phyloP scores from a whole-genome alignment of 2,329 filamentous ascomycete genomes.

The Fusarium sp. region DNA sequence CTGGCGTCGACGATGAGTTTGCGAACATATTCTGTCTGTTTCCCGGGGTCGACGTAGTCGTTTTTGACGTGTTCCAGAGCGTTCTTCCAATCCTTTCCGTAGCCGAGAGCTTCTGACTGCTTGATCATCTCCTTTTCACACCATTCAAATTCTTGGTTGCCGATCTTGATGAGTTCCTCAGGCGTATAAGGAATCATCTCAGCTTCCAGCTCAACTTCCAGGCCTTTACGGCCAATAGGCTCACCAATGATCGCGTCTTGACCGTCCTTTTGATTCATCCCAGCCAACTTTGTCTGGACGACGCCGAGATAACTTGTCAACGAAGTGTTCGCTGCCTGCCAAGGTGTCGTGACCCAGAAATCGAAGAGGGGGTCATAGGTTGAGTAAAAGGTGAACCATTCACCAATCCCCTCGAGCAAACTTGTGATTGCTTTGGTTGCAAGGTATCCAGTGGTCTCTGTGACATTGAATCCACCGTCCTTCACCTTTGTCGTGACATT shows the following conservation, averaged over 20 bases:
- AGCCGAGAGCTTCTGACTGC: slow-evolving; percentile 27
- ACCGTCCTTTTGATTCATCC: slow-evolving; percentile 21
- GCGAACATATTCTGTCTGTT: slow-evolving; percentile 28
- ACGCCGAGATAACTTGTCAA: slow-evolving; percentile 8
- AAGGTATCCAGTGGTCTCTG: slow-evolving; percentile 28
- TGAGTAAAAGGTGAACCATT: slow-evolving; percentile 36
- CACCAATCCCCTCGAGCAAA: slow-evolving; percentile 14
- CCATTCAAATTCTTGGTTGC: slow-evolving; percentile 35
- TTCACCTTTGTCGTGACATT: slow-evolving; percentile 23
- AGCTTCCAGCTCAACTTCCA: slow-evolving; percentile 33
- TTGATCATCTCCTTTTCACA: slow-evolving; percentile 39
- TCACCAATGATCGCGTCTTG: slow-evolving; percentile 25
- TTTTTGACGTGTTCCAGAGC: slow-evolving; percentile 35
- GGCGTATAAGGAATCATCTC: slow-evolving; percentile 37
- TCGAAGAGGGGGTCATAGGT: slow-evolving; percentile 36
- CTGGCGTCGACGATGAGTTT: slow-evolving; percentile 34
- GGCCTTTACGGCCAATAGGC: slow-evolving; percentile 26
- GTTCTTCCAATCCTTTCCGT: slow-evolving; percentile 35
- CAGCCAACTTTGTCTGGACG: slow-evolving; percentile 21
- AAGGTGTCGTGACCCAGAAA: slow-evolving; percentile 37
- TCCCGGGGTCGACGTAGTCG: slow-evolving; percentile 33
- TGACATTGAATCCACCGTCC: slow-evolving; percentile 24
- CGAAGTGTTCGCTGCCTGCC: slow-evolving; percentile 15
- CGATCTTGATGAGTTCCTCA: slow-evolving; percentile 33
- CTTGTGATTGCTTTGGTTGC: slow-evolving; percentile 20